phyloP scores from a whole-genome alignment of 345 rosid species.

The Jatropha curcas region DNA sequence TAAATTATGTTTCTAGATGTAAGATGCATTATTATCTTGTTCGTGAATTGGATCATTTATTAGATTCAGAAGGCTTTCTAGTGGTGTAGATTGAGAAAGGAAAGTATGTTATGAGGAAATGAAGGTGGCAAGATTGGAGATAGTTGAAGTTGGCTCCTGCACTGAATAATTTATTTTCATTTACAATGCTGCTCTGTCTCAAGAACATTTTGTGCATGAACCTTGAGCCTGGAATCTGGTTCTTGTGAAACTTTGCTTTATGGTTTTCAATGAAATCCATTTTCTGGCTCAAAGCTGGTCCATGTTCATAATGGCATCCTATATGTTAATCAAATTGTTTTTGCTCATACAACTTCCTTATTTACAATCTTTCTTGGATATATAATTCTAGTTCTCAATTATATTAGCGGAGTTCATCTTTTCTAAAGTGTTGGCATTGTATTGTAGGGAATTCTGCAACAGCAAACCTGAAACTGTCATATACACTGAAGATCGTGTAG shows the following conservation, averaged over 20 bases:
- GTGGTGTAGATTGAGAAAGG: neutral
- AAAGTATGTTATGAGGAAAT: neutral
- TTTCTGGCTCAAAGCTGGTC: no score
- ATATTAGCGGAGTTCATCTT: neutral
- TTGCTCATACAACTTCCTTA: no score
- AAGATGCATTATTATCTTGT: neutral
- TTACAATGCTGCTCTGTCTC: neutral
- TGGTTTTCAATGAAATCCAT: neutral
- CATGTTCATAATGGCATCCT: no score
- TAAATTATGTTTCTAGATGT: neutral
- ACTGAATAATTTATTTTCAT: neutral
- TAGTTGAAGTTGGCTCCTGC: neutral
- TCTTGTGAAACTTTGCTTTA: neutral
- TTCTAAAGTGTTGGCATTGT: constrained; percentile 1
- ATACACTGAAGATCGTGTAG: constrained; percentile 27
- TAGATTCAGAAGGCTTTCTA: neutral
- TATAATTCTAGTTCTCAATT: neutral
- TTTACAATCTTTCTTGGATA: no score
- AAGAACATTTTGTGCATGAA: neutral
- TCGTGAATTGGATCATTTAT: neutral
- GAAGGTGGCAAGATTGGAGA: neutral
- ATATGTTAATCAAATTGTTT: no score
- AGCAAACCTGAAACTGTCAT: constrained; percentile 31
- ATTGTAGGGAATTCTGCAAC: constrained; percentile 42
- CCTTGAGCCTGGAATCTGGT: no score